Evolutionary conservation across 257 asterid species (phyloP).

Genomic region (Gentiana dahurica): DNA sequence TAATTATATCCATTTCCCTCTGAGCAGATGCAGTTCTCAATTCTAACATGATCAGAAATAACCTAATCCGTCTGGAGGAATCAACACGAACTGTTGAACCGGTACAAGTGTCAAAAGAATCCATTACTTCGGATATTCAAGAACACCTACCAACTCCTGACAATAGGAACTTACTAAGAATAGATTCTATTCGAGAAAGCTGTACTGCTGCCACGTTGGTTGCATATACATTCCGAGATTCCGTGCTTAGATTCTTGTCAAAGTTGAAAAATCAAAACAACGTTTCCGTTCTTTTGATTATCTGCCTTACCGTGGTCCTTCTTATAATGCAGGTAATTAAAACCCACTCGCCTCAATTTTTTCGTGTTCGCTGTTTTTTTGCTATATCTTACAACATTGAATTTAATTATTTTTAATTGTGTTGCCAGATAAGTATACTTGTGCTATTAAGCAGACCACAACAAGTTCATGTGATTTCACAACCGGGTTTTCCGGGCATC

Average conservation of each 20-base stretch:
- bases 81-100: conserved; percentile 5
- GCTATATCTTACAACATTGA: too few relatives aligned
- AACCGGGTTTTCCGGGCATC: conserved; percentile 26
- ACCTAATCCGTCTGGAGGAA: conserved; percentile 23
- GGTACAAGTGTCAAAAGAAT: conserved; percentile 19
- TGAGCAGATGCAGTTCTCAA: conserved; percentile 18
- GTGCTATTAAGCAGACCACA: conserved; percentile 82
- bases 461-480: conserved; percentile 61
- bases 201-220: conserved; percentile 20
- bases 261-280: conserved; percentile 44
- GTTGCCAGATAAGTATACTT: conserved; percentile 70
- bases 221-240: conserved; percentile 31
- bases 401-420: too few relatives aligned
- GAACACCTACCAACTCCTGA: conserved; percentile 20
- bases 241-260: conserved; percentile 26
- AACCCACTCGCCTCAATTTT: too few relatives aligned
- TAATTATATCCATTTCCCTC: not conserved
- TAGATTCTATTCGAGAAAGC: conserved; percentile 21
- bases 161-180: conserved; percentile 24
- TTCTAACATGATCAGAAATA: conserved; percentile 26
- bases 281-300: conserved; percentile 43
- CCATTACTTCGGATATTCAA: conserved; percentile 22
- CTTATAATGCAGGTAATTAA: conserved; percentile 77
- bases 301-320: conserved; percentile 49
- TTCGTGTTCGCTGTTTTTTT: too few relatives aligned